phyloP scores from a whole-genome alignment of 352 stramenopile species.

The Phytophthora hibernalis region DNA sequence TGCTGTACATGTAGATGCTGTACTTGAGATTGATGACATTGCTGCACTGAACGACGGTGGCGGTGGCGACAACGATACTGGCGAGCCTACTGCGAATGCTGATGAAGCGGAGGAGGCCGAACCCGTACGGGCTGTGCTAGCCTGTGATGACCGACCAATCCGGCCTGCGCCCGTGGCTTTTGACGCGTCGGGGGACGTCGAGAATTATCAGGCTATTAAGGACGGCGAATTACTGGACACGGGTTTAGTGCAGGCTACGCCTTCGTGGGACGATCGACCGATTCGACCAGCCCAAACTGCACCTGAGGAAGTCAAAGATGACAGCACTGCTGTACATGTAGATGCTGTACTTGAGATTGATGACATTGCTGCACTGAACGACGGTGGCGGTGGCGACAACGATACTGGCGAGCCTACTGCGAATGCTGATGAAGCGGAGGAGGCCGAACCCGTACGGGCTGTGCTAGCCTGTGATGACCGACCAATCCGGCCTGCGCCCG shows the following conservation, averaged over 20 bases:
- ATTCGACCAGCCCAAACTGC: background rate
- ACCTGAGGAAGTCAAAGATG: background rate
- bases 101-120: background rate
- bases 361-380: background rate
- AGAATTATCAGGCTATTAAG: background rate
- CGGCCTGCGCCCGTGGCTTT: background rate
- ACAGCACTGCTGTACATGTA: background rate
- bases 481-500: background rate
- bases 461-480: background rate
- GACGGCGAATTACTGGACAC: background rate
- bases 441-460: background rate
- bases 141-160: constrained; percentile 2
- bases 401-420: background rate
- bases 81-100: background rate
- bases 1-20: background rate
- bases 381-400: background rate
- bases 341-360: background rate
- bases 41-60: background rate
- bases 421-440: background rate
- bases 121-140: background rate
- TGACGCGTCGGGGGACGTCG: background rate
- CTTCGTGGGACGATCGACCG: constrained; percentile 15
- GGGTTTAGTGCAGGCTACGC: background rate
- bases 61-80: background rate
- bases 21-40: background rate